Percentiles rank a stretch among this genome's conserved stretches.
Evolutionary conservation across 2,329 filamentous ascomycete species (phyloP).

Genomic region (Orbilia quercus): DNA sequence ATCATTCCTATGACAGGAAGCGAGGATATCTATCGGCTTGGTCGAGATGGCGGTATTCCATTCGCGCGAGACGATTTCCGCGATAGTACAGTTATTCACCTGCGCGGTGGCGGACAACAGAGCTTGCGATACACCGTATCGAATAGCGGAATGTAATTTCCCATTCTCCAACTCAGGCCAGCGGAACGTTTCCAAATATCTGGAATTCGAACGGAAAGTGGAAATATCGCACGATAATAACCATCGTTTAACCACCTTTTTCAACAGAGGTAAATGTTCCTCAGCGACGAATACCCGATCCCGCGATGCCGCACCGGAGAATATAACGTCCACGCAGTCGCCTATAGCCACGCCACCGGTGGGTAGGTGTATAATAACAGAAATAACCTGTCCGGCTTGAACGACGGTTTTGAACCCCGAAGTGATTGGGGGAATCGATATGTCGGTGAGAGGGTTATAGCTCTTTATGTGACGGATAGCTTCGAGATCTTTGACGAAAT

Average conservation of each 20-base stretch:
- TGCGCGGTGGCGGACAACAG: constrained; percentile 55
- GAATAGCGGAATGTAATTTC: constrained; percentile 54
- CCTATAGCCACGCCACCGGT: constrained; percentile 49
- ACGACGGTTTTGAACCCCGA: constrained; percentile 56
- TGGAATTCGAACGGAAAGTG: constrained; percentile 29
- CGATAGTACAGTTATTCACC: constrained; percentile 42
- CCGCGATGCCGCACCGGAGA: constrained; percentile 57
- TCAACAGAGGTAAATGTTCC: constrained; percentile 51
- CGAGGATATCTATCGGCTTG: constrained; percentile 55
- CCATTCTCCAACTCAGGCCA: constrained; percentile 20
- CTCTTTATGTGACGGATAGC: constrained; percentile 54
- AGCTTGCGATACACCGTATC: constrained; percentile 56
- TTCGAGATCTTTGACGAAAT: constrained; percentile 58
- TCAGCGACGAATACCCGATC: constrained; percentile 55
- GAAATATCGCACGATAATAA: constrained; percentile 55
- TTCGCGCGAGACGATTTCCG: constrained; percentile 56
- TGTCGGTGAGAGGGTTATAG: constrained; percentile 52
- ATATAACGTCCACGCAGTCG: constrained; percentile 58
- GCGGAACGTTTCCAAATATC: constrained; percentile 4
- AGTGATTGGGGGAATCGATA: constrained; percentile 47
- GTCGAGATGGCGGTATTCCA: constrained; percentile 41
- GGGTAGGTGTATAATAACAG: constrained; percentile 54
- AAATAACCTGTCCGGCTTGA: constrained; percentile 56
- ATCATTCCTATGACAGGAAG: constrained; percentile 57
- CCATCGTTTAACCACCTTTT: constrained; percentile 53